Conservation (phyloP, 495 filamentous ascomycete species). For the Podospora didyma region DNA sequence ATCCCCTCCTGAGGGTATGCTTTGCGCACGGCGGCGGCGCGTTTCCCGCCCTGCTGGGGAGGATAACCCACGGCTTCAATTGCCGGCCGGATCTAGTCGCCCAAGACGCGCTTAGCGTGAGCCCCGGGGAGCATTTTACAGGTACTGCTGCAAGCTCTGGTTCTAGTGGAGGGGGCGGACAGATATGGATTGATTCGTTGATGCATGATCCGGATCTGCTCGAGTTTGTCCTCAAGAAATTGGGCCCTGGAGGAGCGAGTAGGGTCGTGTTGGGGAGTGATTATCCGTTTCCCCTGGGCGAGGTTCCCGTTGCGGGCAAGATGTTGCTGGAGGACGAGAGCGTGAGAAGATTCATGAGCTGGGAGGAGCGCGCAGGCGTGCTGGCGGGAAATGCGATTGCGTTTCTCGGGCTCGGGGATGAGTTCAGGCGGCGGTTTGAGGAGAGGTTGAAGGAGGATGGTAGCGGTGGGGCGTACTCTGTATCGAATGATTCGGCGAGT, state of each 20-base stretch:
- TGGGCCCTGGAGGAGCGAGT: constrained; percentile 16
- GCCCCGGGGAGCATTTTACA: constrained; percentile 19
- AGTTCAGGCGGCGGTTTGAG: constrained; percentile 18
- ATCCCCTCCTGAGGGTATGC: constrained; percentile 22
- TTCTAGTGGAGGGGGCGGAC: background rate
- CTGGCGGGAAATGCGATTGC: constrained; percentile 21
- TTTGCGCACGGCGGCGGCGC: constrained; percentile 28
- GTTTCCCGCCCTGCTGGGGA: constrained; percentile 25
- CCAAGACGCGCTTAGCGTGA: constrained; percentile 13
- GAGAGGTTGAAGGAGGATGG: constrained; percentile 6
- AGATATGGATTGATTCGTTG: constrained; percentile 27
- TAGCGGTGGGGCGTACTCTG: background rate
- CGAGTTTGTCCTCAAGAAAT: constrained; percentile 21
- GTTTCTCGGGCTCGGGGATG: constrained; percentile 18
- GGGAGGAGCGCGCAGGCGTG: constrained; percentile 20
- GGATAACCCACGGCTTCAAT: constrained; percentile 26
- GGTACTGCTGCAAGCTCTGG: background rate
- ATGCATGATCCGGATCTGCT: constrained; percentile 25
- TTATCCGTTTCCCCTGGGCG: constrained; percentile 27
- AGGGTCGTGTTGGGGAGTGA: constrained; percentile 25
- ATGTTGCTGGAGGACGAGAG: constrained; percentile 20
- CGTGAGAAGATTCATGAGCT: constrained; percentile 21
- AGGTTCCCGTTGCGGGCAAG: constrained; percentile 23
- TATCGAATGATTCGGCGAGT: background rate
- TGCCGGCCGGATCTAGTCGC: constrained; percentile 28